Conservation (phyloP, 1,139 yeast genomes). For the Saccharomycopsis crataegensis region DNA sequence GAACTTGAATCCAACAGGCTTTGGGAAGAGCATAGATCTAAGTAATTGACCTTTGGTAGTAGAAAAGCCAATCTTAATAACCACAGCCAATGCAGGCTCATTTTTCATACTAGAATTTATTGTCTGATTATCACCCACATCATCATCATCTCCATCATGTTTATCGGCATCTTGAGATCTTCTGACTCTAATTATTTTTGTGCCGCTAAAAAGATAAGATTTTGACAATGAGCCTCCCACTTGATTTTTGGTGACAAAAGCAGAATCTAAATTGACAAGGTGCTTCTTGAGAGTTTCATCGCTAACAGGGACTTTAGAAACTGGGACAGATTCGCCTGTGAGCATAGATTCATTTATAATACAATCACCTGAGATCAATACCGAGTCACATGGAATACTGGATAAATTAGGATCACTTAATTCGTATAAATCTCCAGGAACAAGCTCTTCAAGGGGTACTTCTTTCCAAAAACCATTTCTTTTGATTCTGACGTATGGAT, state of each 20-base stretch:
- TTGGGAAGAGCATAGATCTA: conserved; percentile 93
- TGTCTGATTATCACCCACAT: conserved; percentile 19
- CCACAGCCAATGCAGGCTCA: conserved; percentile 82
- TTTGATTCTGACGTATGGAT: conserved; percentile 71
- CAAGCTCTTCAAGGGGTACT: conserved; percentile 69
- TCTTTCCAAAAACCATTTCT: conserved; percentile 93
- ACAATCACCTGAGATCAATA: conserved; percentile 83
- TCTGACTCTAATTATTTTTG: conserved; percentile 77
- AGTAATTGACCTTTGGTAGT: conserved; percentile 95
- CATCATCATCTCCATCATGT: conserved; percentile 19
- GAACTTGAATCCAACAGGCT: conserved; percentile 88
- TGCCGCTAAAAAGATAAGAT: conserved; percentile 79
- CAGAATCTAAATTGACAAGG: conserved; percentile 39
- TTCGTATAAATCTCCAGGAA: conserved; percentile 94
- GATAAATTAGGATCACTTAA: conserved; percentile 75
- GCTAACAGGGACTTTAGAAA: conserved; percentile 65
- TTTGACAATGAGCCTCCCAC: conserved; percentile 64
- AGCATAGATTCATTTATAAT: conserved; percentile 93
- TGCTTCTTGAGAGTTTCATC: conserved; percentile 52
- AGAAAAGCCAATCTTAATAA: conserved; percentile 81
- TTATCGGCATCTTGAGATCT: conserved; percentile 40
- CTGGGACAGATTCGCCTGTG: conserved; percentile 97
- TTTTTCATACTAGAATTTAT: conserved; percentile 25
- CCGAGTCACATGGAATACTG: conserved; percentile 80
- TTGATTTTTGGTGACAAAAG: conserved; percentile 32